phyloP scores from a whole-genome alignment of 352 stramenopile genomes.

The Phytophthora macrochlamydospora region DNA sequence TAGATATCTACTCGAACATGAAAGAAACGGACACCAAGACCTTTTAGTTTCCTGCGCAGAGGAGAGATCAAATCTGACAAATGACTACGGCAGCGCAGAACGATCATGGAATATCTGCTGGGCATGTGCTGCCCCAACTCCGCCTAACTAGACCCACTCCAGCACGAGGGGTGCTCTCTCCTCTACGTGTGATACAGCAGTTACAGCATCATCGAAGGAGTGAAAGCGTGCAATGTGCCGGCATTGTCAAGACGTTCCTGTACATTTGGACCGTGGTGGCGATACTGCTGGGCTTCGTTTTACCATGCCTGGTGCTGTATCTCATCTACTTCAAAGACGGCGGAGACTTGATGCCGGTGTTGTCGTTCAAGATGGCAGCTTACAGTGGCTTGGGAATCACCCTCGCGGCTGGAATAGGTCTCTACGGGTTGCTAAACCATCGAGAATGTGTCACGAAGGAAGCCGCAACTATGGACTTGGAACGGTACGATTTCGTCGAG shows the following conservation, averaged over 20 bases:
- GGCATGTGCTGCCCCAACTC: slow-evolving; percentile 24
- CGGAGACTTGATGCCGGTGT: slow-evolving; percentile 48
- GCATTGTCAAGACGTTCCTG: slow-evolving; percentile 44
- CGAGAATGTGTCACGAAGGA: slow-evolving; percentile 52
- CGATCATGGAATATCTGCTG: slow-evolving; percentile 2
- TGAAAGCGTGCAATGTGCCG: slow-evolving; percentile 24
- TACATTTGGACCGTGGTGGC: slow-evolving; percentile 64
- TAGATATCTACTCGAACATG: slow-evolving; percentile 6
- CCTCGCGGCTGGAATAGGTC: slow-evolving; percentile 44
- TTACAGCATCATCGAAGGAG: slow-evolving; percentile 1
- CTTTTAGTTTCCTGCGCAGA: background rate
- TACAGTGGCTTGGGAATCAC: slow-evolving; percentile 51
- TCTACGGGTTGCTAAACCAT: slow-evolving; percentile 63
- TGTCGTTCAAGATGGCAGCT: slow-evolving; percentile 58
- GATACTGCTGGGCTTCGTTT: slow-evolving; percentile 49
- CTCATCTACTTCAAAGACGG: slow-evolving; percentile 68
- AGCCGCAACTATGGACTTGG: slow-evolving; percentile 64
- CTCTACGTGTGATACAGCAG: slow-evolving; percentile 11
- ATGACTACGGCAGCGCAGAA: slow-evolving; percentile 22
- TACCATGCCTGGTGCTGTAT: slow-evolving; percentile 63
- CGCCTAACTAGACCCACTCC: slow-evolving; percentile 11
- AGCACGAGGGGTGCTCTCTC: slow-evolving; percentile 23
- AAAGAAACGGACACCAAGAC: background rate
- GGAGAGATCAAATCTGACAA: background rate
- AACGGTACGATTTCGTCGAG: slow-evolving; percentile 31